A percentile compares a stretch with the other conserved stretches of the same genome.
These are phyloP conservation scores for Vanrija pseudolonga DNA, from an alignment of 1,284 basidiomycete genomes.

Conservation along the genomic window DNA sequence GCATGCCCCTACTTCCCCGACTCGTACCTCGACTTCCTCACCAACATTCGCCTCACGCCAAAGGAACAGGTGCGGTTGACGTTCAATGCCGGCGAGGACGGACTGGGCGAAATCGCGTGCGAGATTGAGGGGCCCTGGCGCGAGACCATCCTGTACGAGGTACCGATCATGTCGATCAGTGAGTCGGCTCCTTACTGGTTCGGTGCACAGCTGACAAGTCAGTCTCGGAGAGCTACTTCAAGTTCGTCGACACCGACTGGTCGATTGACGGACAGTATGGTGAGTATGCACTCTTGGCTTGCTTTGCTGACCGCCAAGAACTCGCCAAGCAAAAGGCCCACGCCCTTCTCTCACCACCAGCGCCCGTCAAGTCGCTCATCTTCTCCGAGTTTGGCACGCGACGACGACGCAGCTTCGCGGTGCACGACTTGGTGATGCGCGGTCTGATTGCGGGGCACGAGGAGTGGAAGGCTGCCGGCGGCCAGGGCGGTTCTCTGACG, in stretches of 20 bases:
- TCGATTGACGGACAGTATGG: constrained; percentile 70
- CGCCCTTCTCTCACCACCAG: constrained; percentile 56
- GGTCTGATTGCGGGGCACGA: constrained; percentile 64
- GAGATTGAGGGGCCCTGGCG: constrained; percentile 73
- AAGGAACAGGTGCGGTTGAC: constrained; percentile 66
- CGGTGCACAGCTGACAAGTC: neutral
- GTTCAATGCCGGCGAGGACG: constrained; percentile 56
- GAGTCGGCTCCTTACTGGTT: constrained; percentile 49
- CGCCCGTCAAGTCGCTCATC: constrained; percentile 57
- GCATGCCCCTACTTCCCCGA: constrained; percentile 73
- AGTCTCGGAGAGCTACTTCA: constrained; percentile 54
- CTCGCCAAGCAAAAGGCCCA: constrained; percentile 68
- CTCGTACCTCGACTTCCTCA: constrained; percentile 74
- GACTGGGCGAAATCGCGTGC: constrained; percentile 68
- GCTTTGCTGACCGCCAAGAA: constrained; percentile 45
- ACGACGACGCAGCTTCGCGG: constrained; percentile 71
- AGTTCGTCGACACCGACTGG: constrained; percentile 73
- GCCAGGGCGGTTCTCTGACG: constrained; percentile 58
- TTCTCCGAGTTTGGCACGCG: constrained; percentile 95
- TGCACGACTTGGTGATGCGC: constrained; percentile 74
- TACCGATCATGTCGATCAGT: constrained; percentile 84
- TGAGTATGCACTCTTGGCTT: constrained; percentile 15
- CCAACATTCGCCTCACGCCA: constrained; percentile 69
- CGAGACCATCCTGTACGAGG: constrained; percentile 93
- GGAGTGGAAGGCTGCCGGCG: constrained; percentile 50